Base-by-base conservation (phyloP, 2,329 filamentous ascomycete genomes). In the Fonsecaea pugnacius region DNA sequence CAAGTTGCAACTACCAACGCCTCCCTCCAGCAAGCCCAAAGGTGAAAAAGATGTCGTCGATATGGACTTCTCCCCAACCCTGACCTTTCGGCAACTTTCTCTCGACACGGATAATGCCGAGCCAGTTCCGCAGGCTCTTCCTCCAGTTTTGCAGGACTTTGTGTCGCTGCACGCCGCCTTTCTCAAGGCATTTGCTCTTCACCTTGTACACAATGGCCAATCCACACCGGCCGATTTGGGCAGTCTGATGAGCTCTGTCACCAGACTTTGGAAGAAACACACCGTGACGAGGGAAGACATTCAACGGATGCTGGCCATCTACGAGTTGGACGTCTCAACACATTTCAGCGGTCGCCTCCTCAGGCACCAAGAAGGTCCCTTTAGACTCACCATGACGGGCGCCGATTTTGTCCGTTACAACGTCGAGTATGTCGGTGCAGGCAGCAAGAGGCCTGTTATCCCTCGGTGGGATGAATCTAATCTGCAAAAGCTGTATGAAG, bases 241-340 rank as follows among this genome's bases (percentile, higher is more conserved):
- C 38, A 78, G 82, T 33, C 80, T 92, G 38, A 82, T 84, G 36
- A 86, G 86, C 9, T 83, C 87, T 62, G 80, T 91, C 46, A 85
- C 89, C 12, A 84, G 86, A 68, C 80, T 88, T 40, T 93, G 90
- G 90, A 88, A 89, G 64, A 91, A 90, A 77, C 83, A 89, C 35
- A 82, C 82, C 62, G 88, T 92, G 16, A 84, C 82, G 0, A 77
- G 84, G 0, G 84, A 87, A 46, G 90, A 93, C 71, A 79, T 92
- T 54, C 86, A 86, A 66, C 82, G 85, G 66, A 85, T 88, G 67
- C 76, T 93, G 24, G 89, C 88, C 55, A 77, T 92, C n/a, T 82
- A 88, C 71, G 78, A 79, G 12, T 24, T 64, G 21, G 38, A 43
- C 21, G 24, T 40, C 2, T 35, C 55, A 36, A 57, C 30, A 10